Conservation (phyloP, 768 basidiomycete genomes). For the Suillus brevipes region DNA sequence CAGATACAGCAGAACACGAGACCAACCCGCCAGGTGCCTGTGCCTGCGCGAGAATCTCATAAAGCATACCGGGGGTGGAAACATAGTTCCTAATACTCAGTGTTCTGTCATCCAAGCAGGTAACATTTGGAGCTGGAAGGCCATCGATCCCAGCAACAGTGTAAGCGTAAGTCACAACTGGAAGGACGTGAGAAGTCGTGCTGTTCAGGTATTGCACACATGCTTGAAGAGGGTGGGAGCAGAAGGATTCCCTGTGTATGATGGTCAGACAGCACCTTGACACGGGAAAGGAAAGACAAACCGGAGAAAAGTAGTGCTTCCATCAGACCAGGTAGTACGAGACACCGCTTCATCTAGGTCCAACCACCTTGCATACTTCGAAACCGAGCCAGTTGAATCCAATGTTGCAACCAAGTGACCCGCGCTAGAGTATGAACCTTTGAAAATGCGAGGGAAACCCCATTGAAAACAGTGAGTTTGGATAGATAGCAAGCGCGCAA, state of each 20-base stretch:
- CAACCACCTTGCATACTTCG: conserved; percentile 63
- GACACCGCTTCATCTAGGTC: conserved; percentile 65
- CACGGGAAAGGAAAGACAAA: conserved; percentile 22
- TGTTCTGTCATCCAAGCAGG: conserved; percentile 57
- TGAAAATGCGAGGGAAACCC: neutral
- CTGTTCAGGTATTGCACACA: conserved; percentile 60
- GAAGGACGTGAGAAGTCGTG: conserved; percentile 32
- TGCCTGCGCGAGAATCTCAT: conserved; percentile 61
- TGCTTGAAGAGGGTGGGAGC: conserved; percentile 62
- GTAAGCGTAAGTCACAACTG: conserved; percentile 47
- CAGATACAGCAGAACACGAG: conserved; percentile 32
- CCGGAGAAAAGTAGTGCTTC: conserved; percentile 49
- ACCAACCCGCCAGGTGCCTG: conserved; percentile 33
- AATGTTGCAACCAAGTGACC: conserved; percentile 59
- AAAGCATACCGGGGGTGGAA: conserved; percentile 60
- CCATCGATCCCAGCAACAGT: conserved; percentile 45
- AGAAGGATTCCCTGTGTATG: conserved; percentile 52
- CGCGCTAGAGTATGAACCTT: conserved; percentile 70
- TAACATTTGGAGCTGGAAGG: conserved; percentile 57
- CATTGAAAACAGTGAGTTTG: conserved; percentile 2
- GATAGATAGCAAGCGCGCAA: conserved; percentile 1
- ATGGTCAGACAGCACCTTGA: conserved; percentile 8
- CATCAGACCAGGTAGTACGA: conserved; percentile 61
- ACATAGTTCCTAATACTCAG: conserved; percentile 55
- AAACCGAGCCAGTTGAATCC: conserved; percentile 33